Evolutionary conservation across 169 alveolate genomes (phyloP), one percentile per base, ranked within the genome.

Genomic region (Cryptosporidium ryanae): DNA sequence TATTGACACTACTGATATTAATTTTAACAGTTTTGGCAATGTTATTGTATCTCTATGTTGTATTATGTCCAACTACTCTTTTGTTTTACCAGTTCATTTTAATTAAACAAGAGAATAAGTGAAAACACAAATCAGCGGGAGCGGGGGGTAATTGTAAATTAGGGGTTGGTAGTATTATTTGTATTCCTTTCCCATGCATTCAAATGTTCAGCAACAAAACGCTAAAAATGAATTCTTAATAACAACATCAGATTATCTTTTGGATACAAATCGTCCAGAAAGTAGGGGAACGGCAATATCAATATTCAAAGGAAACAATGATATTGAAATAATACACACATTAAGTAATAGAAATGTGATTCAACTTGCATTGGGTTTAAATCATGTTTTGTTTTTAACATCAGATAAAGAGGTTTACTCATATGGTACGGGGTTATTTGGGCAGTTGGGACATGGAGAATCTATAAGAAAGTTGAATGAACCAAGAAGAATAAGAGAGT

Each of bases 371-470:
- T 76, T 63, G 31, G 87, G 87, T 1, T 21, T 76, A 59, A 76
- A 59, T 61, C 87, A 76, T 44, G 52, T 23, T 6, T 59, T 76
- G 46, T 31, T 76, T 38, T 76, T 76, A 25, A 61, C 87, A n/a
- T 55, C 61, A 2, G 68, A 59, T 15, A 23, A 13, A n/a, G 61
- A 76, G 23, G 61, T 76, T 12, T 76, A 38, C 54, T 76, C 87
- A 23, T 76, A 31, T 34, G 87, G 87, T 8, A 76, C 68, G 2
- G 87, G 87, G 17, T 12, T 59, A 13, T 76, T 76, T 76, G 87
- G 87, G 0, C 87, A 76, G 32, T 65, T 76, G 17, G 87, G 87
- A 4, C 71, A 59, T 59, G 87, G 87, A 6, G 87, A 76, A 17
- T 43, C 61, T 5, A 59, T 76, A 23, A 52, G 59, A 31, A 59